phyloP scores from a whole-genome alignment of 2,329 filamentous ascomycete species.

The Cercospora zeae-maydis region DNA sequence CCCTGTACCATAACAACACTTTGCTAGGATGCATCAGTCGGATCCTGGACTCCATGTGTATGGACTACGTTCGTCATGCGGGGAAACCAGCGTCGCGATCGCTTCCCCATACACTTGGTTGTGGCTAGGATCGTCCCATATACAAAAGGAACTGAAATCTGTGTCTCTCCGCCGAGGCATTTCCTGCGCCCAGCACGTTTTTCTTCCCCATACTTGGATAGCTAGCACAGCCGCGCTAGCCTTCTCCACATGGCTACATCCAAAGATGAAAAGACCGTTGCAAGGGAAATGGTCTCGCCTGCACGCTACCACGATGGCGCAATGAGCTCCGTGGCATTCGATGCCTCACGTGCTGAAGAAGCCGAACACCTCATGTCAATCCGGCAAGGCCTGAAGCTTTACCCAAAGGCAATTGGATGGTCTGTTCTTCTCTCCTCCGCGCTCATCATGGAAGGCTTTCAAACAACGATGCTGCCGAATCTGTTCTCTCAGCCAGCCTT shows the following conservation, averaged over 20 bases:
- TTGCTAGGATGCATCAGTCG: not conserved
- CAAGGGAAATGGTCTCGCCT: not conserved
- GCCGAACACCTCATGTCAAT: constrained; percentile 38
- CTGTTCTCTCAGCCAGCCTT: constrained; percentile 37
- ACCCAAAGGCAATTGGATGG: constrained; percentile 40
- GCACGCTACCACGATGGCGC: not conserved
- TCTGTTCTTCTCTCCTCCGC: constrained; percentile 38
- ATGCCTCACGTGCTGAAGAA: constrained; percentile 32
- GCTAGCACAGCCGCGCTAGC: not conserved
- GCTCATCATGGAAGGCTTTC: constrained; percentile 44
- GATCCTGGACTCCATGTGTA: not conserved
- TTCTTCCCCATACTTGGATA: not conserved
- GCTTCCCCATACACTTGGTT: not conserved
- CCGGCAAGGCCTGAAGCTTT: constrained; percentile 31
- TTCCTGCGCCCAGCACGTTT: not conserved
- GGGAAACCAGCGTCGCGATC: not conserved
- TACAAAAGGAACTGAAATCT: not conserved
- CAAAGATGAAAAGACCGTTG: not conserved
- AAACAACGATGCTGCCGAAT: constrained; percentile 37
- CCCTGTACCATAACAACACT: too few relatives aligned
- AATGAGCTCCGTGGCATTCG: constrained; percentile 22
- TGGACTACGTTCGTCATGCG: not conserved
- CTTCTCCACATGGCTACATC: not conserved
- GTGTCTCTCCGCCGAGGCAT: not conserved
- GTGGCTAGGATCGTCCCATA: not conserved